Evolutionary conservation across 768 basidiomycete genomes (phyloP).

Genomic region (Pleurotus tuoliensis): DNA sequence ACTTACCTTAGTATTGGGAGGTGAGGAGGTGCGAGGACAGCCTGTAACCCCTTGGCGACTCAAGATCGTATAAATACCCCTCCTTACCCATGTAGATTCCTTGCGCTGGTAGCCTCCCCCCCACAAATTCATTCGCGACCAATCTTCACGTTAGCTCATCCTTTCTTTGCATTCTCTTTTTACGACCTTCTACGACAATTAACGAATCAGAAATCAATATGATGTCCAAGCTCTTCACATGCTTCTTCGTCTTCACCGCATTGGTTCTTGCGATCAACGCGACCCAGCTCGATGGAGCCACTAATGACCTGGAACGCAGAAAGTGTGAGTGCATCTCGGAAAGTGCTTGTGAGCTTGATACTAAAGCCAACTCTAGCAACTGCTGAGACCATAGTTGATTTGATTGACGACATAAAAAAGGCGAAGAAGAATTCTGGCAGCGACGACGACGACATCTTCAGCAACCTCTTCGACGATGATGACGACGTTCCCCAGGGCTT

Average conservation of each 20-base stretch:
- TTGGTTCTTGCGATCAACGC: background rate
- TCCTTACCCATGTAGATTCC: constrained; percentile 2
- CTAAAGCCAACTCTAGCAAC: background rate
- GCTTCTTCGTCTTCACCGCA: constrained; percentile 3
- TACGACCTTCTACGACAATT: constrained; percentile 7
- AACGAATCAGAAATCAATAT: background rate
- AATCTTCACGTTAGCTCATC: constrained; percentile 13
- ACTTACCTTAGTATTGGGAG: background rate
- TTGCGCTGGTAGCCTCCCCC: constrained; percentile 16
- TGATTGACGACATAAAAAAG: constrained; percentile 17
- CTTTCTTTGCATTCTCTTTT: background rate
- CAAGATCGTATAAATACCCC: background rate
- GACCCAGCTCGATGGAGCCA: background rate
- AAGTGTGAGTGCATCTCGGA: background rate
- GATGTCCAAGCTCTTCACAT: constrained; percentile 2
- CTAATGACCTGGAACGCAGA: background rate
- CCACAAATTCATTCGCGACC: constrained; percentile 13
- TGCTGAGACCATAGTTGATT: constrained; percentile 14
- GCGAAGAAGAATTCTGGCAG: constrained; percentile 10
- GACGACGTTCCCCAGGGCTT: background rate
- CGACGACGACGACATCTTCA: background rate
- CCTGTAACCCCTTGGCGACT: background rate
- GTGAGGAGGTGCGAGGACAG: background rate
- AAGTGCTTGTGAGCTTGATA: background rate
- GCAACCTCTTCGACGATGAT: background rate